Base-by-base conservation (phyloP, 306 rosid genomes). In the Castanea mollissima region DNA sequence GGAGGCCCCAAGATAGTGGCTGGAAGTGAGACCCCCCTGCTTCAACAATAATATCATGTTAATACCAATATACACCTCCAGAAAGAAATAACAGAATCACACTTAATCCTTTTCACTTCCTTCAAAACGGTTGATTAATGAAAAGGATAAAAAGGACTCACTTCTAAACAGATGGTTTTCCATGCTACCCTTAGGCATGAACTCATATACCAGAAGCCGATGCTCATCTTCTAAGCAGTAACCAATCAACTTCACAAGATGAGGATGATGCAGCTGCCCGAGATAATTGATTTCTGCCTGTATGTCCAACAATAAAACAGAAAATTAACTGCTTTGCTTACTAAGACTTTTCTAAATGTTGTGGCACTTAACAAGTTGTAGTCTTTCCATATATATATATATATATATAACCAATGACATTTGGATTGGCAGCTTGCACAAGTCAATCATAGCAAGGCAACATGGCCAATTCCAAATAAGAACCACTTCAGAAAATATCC, bases 201-300 rank as follows among this genome's bases (percentile, higher is more conserved):
- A 95, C 80, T 95, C 98, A n/a, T 95, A 95, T 25, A 89, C 93
- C 65, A 93, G 79, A 80, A 95, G 96, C 74, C 99, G 89, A 23
- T 95, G 98, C 54, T 95, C 97, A 69, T 95, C 98, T 83, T 95
- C 98, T 23, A 89, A 78, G 90, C 99, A 95, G 84, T 90, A 93
- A 71, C 97, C 99, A 75, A 95, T 85, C 83, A 95, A 78, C 84
- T 90, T 95, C 80, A 95, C 99, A 65, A 95, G 97, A 87, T 95
- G 91, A 69, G 97, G 98, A 87, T 95, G 98, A 69, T 82, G 92
- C 54, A 95, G 85, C 82, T 84, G 96, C 70, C 99, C 99, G 3
- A 95, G 93, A 86, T 95, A 95, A 87, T 93, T 95, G 79, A 95
- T 95, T 87, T 95, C 98, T 34, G 98, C 88, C 99, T 93, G 86